Percentiles rank a stretch among this genome's conserved stretches.
phyloP scores from a whole-genome alignment of 257 asterid genomes.

The Przewalskia tangutica region DNA sequence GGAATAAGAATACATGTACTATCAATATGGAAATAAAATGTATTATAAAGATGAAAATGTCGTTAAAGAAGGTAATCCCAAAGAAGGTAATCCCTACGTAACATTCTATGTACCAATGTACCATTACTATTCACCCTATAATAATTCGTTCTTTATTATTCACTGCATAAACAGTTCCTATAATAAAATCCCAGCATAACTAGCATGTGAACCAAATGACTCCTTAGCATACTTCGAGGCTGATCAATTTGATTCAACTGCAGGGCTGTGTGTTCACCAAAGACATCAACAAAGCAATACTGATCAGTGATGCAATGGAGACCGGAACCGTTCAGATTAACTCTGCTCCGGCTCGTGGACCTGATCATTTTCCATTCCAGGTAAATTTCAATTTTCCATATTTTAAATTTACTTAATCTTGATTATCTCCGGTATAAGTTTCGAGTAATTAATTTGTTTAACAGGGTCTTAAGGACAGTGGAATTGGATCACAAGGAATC shows the following conservation, averaged over 20 bases:
- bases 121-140: background rate
- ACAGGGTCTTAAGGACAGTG: constrained; percentile 97
- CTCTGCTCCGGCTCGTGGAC: constrained; percentile 98
- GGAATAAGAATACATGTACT: too few species aligned
- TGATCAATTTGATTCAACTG: background rate
- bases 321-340: constrained; percentile 87
- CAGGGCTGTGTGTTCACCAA: constrained; percentile 91
- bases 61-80: too few species aligned
- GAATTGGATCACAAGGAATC: constrained; percentile 96
- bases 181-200: background rate
- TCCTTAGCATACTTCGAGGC: background rate
- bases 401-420: background rate
- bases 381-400: constrained; percentile 13
- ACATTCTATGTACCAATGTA: background rate
- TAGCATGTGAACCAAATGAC: background rate
- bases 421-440: background rate
- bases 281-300: constrained; percentile 83
- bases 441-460: background rate
- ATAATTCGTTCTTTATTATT: background rate
- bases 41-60: too few species aligned
- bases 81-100: too few species aligned
- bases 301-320: constrained; percentile 96
- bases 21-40: too few species aligned
- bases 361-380: constrained; percentile 97
- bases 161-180: background rate